Evolutionary conservation across 2,329 filamentous ascomycete genomes (phyloP).

Genomic region (Hyphodiscus sp.): DNA sequence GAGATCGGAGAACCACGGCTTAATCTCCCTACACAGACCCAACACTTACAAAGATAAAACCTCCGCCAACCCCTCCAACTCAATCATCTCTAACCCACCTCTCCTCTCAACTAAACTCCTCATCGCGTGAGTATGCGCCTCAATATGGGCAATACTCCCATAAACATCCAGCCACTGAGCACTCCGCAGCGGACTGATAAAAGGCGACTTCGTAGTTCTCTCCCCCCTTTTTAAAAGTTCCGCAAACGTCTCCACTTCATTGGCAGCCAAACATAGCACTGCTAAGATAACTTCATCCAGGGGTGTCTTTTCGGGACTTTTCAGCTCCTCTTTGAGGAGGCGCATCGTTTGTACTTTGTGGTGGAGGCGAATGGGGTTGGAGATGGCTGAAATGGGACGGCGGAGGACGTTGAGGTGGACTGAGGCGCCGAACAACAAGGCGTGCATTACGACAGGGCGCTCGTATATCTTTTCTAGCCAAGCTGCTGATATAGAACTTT

Average conservation of each 20-base stretch:
- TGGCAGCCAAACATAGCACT: slow-evolving; percentile 5
- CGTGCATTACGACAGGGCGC: slow-evolving; percentile 6
- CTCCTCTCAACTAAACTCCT: slow-evolving; percentile 3
- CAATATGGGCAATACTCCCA: slow-evolving; percentile 10
- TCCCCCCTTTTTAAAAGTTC: not conserved
- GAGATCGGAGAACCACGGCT: too few species aligned
- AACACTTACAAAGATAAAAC: slow-evolving; percentile 9
- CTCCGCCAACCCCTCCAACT: slow-evolving; percentile 10
- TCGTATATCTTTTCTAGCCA: slow-evolving; percentile 6
- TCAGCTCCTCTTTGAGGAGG: slow-evolving; percentile 10
- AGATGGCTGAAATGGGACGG: not conserved
- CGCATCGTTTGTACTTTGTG: slow-evolving; percentile 12
- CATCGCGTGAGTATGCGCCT: slow-evolving; percentile 7
- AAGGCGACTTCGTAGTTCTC: slow-evolving; percentile 3
- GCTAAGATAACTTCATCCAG: slow-evolving; percentile 10
- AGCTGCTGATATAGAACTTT: not conserved
- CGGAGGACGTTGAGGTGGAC: slow-evolving; percentile 9
- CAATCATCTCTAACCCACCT: slow-evolving; percentile 10
- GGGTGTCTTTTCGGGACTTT: not conserved
- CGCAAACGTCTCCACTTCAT: slow-evolving; percentile 8
- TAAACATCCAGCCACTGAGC: slow-evolving; percentile 14
- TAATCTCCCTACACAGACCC: not conserved
- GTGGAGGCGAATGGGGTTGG: slow-evolving; percentile 5
- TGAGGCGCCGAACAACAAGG: slow-evolving; percentile 6
- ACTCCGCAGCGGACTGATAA: slow-evolving; percentile 7